phyloP scores from a whole-genome alignment of 1,284 basidiomycete genomes.

The Neonothopanus nambi region DNA sequence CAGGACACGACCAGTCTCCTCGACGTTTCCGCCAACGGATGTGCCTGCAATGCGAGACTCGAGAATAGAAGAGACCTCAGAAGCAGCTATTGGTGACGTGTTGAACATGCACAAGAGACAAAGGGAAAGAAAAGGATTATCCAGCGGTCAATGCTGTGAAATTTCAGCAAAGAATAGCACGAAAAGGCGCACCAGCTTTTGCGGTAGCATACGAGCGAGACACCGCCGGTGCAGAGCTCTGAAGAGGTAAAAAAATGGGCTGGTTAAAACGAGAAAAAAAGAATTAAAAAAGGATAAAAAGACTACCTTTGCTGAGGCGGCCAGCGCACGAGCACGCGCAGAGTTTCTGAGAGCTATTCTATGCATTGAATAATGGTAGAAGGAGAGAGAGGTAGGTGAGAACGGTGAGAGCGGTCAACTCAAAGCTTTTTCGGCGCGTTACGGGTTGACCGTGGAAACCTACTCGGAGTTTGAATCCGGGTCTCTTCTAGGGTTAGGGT shows the following conservation, averaged over 20 bases:
- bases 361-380: conserved; percentile 70
- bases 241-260: conserved; percentile 28
- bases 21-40: conserved; percentile 88
- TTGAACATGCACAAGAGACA: conserved; percentile 16
- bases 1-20: conserved; percentile 98
- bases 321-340: conserved; percentile 72
- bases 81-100: conserved; percentile 78
- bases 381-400: conserved; percentile 33
- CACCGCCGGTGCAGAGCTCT: conserved; percentile 50
- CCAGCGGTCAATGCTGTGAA: too few species aligned
- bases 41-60: conserved; percentile 97
- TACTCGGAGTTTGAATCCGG: too few species aligned
- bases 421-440: too few species aligned
- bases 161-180: too few species aligned
- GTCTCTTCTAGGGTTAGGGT: too few species aligned
- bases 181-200: conserved; percentile 75
- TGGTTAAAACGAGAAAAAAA: conserved; percentile 20
- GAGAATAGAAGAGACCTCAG: conserved; percentile 98
- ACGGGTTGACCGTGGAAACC: too few species aligned
- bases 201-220: conserved; percentile 93
- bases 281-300: conserved; percentile 18
- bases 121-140: too few species aligned
- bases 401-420: too few species aligned
- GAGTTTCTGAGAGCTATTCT: conserved; percentile 86
- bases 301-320: conserved; percentile 61